A percentile compares a stretch with the other conserved stretches of the same genome.
Evolutionary conservation across 1,139 yeast genomes (phyloP).

Genomic region (Chernovozyma aurita): DNA sequence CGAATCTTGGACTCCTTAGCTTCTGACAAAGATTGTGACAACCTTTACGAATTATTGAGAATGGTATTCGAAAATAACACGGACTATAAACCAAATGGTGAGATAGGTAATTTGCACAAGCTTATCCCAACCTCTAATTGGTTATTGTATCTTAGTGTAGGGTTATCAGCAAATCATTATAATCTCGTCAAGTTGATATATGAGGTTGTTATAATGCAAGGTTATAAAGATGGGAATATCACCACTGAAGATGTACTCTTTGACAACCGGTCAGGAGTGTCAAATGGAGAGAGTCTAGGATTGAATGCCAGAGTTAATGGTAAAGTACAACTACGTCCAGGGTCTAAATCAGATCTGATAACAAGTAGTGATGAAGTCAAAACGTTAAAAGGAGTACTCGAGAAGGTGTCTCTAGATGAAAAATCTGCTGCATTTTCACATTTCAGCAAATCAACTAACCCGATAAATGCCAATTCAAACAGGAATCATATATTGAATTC

Average conservation of each 20-base stretch:
- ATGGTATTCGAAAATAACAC: slow-evolving; percentile 5
- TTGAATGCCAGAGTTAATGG: not conserved
- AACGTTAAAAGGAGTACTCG: not conserved
- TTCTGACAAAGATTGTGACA: slow-evolving; percentile 18
- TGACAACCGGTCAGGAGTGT: slow-evolving; percentile 9
- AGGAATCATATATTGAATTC: slow-evolving; percentile 9
- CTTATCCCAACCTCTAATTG: slow-evolving; percentile 15
- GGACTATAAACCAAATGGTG: not conserved
- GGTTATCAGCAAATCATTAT: slow-evolving; percentile 22
- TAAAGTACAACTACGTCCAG: not conserved
- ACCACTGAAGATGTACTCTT: slow-evolving; percentile 23
- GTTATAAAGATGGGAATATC: slow-evolving; percentile 17
- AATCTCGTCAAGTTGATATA: slow-evolving; percentile 25
- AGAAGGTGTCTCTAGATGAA: too few species aligned
- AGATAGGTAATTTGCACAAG: slow-evolving; percentile 1
- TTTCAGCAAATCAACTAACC: too few species aligned
- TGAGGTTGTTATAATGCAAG: slow-evolving; percentile 27
- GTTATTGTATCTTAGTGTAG: slow-evolving; percentile 21
- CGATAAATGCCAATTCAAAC: not conserved
- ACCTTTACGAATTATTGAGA: slow-evolving; percentile 13
- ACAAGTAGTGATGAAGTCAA: not conserved
- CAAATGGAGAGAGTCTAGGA: not conserved
- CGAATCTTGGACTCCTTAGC: slow-evolving; percentile 12
- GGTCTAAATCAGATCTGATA: not conserved
- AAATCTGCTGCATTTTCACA: not conserved